These are phyloP conservation scores for Pythium volutum DNA, from an alignment of 352 stramenopile species.

Conservation along the genomic window DNA sequence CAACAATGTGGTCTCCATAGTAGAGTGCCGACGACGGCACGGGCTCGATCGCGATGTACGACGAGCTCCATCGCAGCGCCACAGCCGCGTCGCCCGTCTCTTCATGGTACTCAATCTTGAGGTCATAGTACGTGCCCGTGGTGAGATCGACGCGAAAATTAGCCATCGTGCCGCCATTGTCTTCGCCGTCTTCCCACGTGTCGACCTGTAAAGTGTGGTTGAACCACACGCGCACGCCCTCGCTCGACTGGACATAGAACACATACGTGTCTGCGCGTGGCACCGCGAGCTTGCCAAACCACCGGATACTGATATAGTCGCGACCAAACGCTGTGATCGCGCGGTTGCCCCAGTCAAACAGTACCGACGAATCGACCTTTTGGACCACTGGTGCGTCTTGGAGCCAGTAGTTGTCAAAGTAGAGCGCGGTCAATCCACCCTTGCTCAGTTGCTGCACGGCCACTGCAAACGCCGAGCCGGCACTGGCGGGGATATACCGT, in stretches of 20 bases:
- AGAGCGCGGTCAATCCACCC: conserved; percentile 87
- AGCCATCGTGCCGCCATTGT: conserved; percentile 38
- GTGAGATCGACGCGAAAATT: conserved; percentile 74
- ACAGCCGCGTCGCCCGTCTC: conserved; percentile 88
- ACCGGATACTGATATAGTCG: conserved; percentile 95
- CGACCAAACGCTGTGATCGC: conserved; percentile 91
- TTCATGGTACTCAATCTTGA: conserved; percentile 95
- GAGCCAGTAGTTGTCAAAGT: conserved; percentile 97
- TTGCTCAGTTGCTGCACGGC: conserved; percentile 89
- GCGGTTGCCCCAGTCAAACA: conserved; percentile 89
- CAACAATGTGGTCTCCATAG: conserved; percentile 90
- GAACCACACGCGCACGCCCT: conserved; percentile 92
- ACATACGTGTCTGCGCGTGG: conserved; percentile 87
- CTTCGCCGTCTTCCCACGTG: conserved; percentile 76
- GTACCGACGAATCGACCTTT: conserved; percentile 79
- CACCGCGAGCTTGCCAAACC: conserved; percentile 91
- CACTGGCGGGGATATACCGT: conserved; percentile 76
- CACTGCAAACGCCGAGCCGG: conserved; percentile 79
- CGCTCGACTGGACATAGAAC: conserved; percentile 90
- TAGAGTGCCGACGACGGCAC: conserved; percentile 85
- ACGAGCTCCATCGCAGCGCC: conserved; percentile 91
- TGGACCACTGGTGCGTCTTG: conserved; percentile 88
- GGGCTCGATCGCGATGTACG: conserved; percentile 77
- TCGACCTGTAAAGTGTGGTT: conserved; percentile 92
- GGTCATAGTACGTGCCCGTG: conserved; percentile 86